Base-by-base conservation (phyloP, 2,329 filamentous ascomycete species). In the Fusarium napiforme region DNA sequence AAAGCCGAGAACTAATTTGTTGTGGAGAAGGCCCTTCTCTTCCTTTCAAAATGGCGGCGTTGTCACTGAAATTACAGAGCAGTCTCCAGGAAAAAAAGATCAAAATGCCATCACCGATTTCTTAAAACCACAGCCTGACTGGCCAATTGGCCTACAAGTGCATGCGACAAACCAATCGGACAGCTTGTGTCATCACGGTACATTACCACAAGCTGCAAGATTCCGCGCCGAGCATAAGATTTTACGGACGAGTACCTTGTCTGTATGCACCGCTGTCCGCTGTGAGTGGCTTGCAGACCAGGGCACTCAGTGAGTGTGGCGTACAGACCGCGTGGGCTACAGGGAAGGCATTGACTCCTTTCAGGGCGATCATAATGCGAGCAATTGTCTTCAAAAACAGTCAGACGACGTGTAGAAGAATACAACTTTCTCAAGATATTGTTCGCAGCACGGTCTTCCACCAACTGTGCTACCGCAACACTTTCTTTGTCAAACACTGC, bases 261-360 rank as follows among this genome's bases (percentile, higher is more conserved):
- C 64, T 69, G 36, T 47, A 43, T 37, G 59, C 45, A 61, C 32
- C 43, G 26, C 59, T 64, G 67, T 43, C 37, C 59, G 39, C 53
- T 60, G 64, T 64, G 53, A 63, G 64, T 61, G 72, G 65, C 56
- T 70, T 60, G 21, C 28, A 53, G 52, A 50, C 26, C 26, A 28
- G 12, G 19, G 45, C 59, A 57, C 50, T 63, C 32, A 34, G 32
- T 34, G 32, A 37, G 47, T 67, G 72, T 77, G 73, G 67, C 65
- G 67, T 74, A 47, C 49, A 46, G 47, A 65, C 74, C 71, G 74
- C 69, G 66, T 74, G 72, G 74, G 58, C 50, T 60, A 64, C 74
- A 69, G 62, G 69, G 74, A 58, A 43, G 42, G 36, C 40, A 45
- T 55, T 60, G 59, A 46, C 49, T 67, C 49, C 40, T 65, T 61